phyloP scores from a whole-genome alignment of 192 early-diverging fungal species.

The Linnemannia hyalina region DNA sequence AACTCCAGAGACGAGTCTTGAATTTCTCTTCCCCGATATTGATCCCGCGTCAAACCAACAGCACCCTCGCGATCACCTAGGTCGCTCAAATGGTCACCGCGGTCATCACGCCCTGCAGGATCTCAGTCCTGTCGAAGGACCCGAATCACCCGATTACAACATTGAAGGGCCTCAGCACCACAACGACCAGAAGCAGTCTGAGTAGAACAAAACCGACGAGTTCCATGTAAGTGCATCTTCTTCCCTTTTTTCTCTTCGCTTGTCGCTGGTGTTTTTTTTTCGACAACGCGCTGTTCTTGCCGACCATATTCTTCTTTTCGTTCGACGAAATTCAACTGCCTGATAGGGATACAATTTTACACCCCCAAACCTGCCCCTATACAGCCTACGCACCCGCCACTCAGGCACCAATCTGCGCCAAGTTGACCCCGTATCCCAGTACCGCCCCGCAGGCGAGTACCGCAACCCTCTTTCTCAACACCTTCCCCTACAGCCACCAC shows the following conservation, averaged over 20 bases:
- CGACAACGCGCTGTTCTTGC: too few species aligned
- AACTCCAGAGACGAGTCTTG: not conserved
- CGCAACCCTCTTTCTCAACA: not conserved
- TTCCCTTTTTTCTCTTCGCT: not conserved
- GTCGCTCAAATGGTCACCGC: not conserved
- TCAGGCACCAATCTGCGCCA: not conserved
- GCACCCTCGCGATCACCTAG: not conserved
- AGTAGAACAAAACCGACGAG: not conserved
- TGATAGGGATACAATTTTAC: not conserved
- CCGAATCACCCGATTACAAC: not conserved
- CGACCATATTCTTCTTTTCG: too few species aligned
- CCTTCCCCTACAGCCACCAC: slow-evolving; percentile 15
- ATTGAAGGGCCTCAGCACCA: not conserved
- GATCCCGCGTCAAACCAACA: not conserved
- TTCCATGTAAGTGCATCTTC: not conserved
- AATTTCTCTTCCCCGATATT: not conserved
- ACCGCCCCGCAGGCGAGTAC: slow-evolving; percentile 9
- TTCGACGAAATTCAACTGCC: too few species aligned
- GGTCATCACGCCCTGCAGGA: not conserved
- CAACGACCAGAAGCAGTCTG: not conserved
- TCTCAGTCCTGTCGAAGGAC: not conserved
- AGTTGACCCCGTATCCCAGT: not conserved
- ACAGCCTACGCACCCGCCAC: not conserved
- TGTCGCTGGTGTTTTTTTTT: too few species aligned
- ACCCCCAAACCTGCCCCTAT: not conserved